A percentile compares a stretch with the other conserved stretches of the same genome.
Evolutionary conservation across 2,329 filamentous ascomycete genomes (phyloP).

Genomic region (Botrytis fabae): DNA sequence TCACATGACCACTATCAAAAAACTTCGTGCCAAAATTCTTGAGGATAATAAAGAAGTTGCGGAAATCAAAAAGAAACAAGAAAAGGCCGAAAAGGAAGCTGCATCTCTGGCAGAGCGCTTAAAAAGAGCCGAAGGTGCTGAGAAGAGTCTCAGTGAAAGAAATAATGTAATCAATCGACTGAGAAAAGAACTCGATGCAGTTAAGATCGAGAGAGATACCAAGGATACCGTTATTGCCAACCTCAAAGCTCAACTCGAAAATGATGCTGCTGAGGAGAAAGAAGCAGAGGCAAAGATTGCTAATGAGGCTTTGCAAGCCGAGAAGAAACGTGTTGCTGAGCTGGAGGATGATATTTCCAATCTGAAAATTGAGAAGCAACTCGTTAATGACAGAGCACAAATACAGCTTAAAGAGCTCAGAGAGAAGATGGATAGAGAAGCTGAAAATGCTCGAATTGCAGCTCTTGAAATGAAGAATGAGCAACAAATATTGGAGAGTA

Average conservation of each 20-base stretch:
- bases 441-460: slow-evolving; percentile 65
- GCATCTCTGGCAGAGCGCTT: slow-evolving; percentile 50
- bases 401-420: slow-evolving; percentile 69
- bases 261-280: slow-evolving; percentile 66
- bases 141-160: slow-evolving; percentile 57
- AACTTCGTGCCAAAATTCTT: slow-evolving; percentile 65
- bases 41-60: slow-evolving; percentile 65
- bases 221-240: slow-evolving; percentile 67
- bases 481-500: slow-evolving; percentile 74
- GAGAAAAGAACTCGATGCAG: slow-evolving; percentile 58
- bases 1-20: slow-evolving; percentile 79
- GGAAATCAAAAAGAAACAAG: slow-evolving; percentile 59
- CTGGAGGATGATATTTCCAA: slow-evolving; percentile 61
- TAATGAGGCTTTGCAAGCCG: slow-evolving; percentile 66
- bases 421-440: slow-evolving; percentile 71
- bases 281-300: slow-evolving; percentile 65
- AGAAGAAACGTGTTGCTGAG: slow-evolving; percentile 56
- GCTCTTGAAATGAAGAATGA: slow-evolving; percentile 83
- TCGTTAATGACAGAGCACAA: slow-evolving; percentile 68
- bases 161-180: slow-evolving; percentile 52
- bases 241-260: slow-evolving; percentile 68
- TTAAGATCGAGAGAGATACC: slow-evolving; percentile 62
- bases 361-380: slow-evolving; percentile 76
- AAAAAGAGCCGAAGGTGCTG: slow-evolving; percentile 52
- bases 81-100: slow-evolving; percentile 57